Evolutionary conservation across 768 basidiomycete species (phyloP).

Genomic region (Panaeolus papilionaceus): DNA sequence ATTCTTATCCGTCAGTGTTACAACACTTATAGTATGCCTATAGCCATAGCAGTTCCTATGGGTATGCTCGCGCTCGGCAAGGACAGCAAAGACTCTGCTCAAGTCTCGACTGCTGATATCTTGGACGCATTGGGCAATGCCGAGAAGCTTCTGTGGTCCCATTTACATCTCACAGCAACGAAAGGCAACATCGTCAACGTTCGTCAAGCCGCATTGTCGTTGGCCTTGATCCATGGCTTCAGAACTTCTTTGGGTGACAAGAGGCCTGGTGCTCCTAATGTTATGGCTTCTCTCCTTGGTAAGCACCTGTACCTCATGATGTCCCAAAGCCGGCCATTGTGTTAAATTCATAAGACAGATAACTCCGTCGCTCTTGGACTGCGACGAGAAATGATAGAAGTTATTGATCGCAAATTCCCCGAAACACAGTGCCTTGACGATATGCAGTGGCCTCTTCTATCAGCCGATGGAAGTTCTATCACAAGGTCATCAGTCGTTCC

Average conservation of each 20-base stretch:
- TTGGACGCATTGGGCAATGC: slow-evolving; percentile 67
- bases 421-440: slow-evolving; percentile 57
- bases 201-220: slow-evolving; percentile 74
- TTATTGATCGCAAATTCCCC: slow-evolving; percentile 74
- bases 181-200: slow-evolving; percentile 74
- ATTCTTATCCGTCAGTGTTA: neutral
- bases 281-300: slow-evolving; percentile 74
- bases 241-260: slow-evolving; percentile 81
- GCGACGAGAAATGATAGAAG: slow-evolving; percentile 86
- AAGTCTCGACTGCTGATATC: slow-evolving; percentile 61
- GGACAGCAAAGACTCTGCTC: slow-evolving; percentile 38
- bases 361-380: slow-evolving; percentile 78
- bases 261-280: slow-evolving; percentile 50
- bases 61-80: slow-evolving; percentile 62
- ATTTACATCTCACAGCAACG: slow-evolving; percentile 57
- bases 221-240: slow-evolving; percentile 75
- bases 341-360: slow-evolving; percentile 53
- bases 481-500: slow-evolving; percentile 28
- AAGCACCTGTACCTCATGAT: slow-evolving; percentile 18
- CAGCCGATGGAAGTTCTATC: slow-evolving; percentile 48
- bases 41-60: slow-evolving; percentile 87
- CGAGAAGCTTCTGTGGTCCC: slow-evolving; percentile 72
- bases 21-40: slow-evolving; percentile 10
- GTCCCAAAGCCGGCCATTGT: too few relatives aligned
- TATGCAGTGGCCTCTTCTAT: slow-evolving; percentile 73